A percentile compares a stretch with the other conserved stretches of the same genome.
These are phyloP conservation scores for Strigomonas culicis DNA, from an alignment of 208 protist genomes.

Conservation along the genomic window DNA sequence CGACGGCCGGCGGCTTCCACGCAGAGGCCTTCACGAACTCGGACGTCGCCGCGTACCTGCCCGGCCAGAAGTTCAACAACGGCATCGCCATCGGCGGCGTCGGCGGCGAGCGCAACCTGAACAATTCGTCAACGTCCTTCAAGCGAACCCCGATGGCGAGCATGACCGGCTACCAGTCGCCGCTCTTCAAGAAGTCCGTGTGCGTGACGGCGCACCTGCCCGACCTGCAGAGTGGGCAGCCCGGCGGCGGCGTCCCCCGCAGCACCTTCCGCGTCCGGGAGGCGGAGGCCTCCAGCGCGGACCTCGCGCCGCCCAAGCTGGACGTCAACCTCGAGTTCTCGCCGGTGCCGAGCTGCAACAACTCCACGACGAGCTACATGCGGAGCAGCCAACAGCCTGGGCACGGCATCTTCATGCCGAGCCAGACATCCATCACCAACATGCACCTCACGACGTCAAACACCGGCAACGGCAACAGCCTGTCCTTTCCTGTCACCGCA, in stretches of 20 bases:
- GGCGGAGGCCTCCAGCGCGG: slow-evolving; percentile 7
- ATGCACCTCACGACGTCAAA: too few relatives aligned
- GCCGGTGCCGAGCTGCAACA: slow-evolving; percentile 27
- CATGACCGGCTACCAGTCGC: neutral
- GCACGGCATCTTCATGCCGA: too few relatives aligned
- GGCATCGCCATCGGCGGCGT: neutral
- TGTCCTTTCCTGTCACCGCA: too few relatives aligned
- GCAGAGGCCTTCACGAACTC: slow-evolving; percentile 32
- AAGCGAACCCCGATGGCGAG: neutral
- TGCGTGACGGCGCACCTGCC: too few relatives aligned
- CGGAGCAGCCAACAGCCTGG: too few relatives aligned
- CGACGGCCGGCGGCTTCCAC: neutral
- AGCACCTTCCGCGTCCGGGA: neutral
- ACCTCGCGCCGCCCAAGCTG: slow-evolving; percentile 22
- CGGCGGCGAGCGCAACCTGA: neutral
- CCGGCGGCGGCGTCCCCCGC: neutral
- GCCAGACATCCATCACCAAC: too few relatives aligned
- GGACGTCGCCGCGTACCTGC: slow-evolving; percentile 28
- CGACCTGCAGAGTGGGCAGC: too few relatives aligned
- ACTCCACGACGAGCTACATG: slow-evolving; percentile 27
- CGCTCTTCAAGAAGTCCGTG: too few relatives aligned
- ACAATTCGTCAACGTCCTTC: neutral
- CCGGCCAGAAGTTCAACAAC: neutral
- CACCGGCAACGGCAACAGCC: too few relatives aligned
- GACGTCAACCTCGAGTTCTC: slow-evolving; percentile 37